Evolutionary conservation across 163 green algal genomes (phyloP), one percentile per base, ranked within the genome.

Genomic region (Trebouxiophyceae sp.): DNA sequence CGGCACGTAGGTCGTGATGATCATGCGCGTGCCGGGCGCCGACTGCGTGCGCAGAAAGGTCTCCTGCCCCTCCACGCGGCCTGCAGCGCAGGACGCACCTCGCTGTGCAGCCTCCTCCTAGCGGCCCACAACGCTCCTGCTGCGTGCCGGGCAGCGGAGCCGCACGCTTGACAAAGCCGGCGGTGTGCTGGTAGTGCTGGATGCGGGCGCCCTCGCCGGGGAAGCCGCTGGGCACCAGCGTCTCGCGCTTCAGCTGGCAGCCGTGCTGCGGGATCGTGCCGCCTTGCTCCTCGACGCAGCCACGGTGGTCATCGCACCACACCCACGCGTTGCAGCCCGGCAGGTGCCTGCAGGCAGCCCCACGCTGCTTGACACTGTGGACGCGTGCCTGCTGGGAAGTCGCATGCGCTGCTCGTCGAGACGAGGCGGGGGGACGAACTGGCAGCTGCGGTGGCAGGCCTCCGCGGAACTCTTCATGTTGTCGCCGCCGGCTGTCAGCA

Each of bases 41-140:
- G 63, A 56, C 34, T 69, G 63, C 54, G 47, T n/a, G 23, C 63
- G 33, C 23, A 63, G 28, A 31, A 63, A 69, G 4, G 63, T 69
- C 8, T 57, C 24, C 54, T 69, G 50, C 27, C 45, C 28, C 45
- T 24, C 26, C 16, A 31, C 45, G 8, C 34, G 45, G 44, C 60
- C 60, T 66, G 58, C n/a, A n/a, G n/a, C n/a, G n/a, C n/a, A n/a
- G n/a, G n/a, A n/a, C n/a, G n/a, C n/a, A n/a, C n/a, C n/a, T n/a
- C n/a, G n/a, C n/a, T n/a, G n/a, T n/a, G n/a, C n/a, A n/a, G n/a
- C n/a, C n/a, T n/a, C n/a, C n/a, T n/a, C n/a, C n/a, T n/a, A n/a
- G n/a, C n/a, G n/a, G n/a, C n/a, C n/a, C n/a, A n/a, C n/a, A n/a
- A n/a, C n/a, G n/a, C n/a, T n/a, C n/a, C n/a, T n/a, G n/a, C n/a